Evolutionary conservation across 192 early-diverging fungal species (phyloP).

Genomic region (Coemansia sp.): DNA sequence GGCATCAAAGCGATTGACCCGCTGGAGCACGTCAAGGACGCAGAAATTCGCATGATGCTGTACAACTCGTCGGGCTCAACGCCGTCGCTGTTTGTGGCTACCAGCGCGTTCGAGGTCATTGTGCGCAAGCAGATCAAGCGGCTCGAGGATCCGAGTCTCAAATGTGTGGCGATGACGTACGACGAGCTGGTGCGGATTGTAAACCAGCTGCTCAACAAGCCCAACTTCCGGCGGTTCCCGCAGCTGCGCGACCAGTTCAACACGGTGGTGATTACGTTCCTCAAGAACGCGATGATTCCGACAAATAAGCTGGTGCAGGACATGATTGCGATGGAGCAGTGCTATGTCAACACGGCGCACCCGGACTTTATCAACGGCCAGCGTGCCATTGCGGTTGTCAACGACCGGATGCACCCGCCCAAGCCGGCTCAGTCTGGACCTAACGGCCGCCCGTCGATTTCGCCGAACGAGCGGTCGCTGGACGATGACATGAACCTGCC

Average conservation of each 20-base stretch:
- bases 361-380: conserved; percentile 98
- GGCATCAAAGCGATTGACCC: conserved; percentile 95
- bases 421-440: conserved; percentile 54
- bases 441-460: conserved; percentile 33
- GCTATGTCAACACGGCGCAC: conserved; percentile 98
- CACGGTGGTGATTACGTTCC: conserved; percentile 88
- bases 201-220: conserved; percentile 86
- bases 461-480: conserved; percentile 44
- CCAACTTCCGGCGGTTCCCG: conserved; percentile 96
- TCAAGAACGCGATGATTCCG: conserved; percentile 84
- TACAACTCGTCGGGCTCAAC: conserved; percentile 98
- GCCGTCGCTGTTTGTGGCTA: conserved; percentile 96
- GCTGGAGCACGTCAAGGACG: conserved; percentile 98
- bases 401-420: conserved; percentile 75
- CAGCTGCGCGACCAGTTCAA: conserved; percentile 90
- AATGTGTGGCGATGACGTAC: conserved; percentile 93
- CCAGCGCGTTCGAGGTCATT: conserved; percentile 96
- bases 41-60: conserved; percentile 96
- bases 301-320: conserved; percentile 95
- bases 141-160: conserved; percentile 95
- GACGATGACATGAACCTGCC: conserved; percentile 64
- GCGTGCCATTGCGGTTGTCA: conserved; percentile 89
- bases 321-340: conserved; percentile 88
- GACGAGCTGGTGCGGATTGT: conserved; percentile 97
- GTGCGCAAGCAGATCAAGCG: conserved; percentile 99